Evolutionary conservation across 129 eudicot genomes (phyloP).

Genomic region (Tanacetum coccineum): DNA sequence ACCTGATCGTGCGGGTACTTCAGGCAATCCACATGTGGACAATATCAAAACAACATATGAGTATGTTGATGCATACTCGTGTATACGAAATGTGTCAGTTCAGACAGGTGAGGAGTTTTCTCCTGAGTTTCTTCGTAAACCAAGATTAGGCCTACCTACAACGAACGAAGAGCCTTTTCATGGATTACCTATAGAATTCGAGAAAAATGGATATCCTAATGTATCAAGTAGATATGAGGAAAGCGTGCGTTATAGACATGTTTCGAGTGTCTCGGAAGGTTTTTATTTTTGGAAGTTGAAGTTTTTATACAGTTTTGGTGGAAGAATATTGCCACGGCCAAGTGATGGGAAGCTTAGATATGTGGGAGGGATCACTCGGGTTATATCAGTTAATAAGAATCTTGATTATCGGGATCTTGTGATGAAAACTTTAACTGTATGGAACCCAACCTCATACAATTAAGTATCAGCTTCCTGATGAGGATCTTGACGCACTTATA

Average conservation of each 20-base stretch:
- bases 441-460: too few relatives aligned
- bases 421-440: too few relatives aligned
- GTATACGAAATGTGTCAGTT: slow-evolving; percentile 40
- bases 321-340: too few relatives aligned
- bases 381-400: too few relatives aligned
- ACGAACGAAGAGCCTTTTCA: not conserved
- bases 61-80: slow-evolving; percentile 29
- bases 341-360: too few relatives aligned
- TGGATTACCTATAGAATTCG: slow-evolving; percentile 20
- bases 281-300: slow-evolving; percentile 39
- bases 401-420: too few relatives aligned
- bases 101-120: slow-evolving; percentile 34
- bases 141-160: too few relatives aligned
- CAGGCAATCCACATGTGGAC: not conserved
- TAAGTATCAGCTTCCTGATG: too few relatives aligned
- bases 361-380: too few relatives aligned
- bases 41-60: not conserved
- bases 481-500: too few relatives aligned
- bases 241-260: slow-evolving; percentile 13
- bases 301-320: slow-evolving; percentile 62
- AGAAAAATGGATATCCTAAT: slow-evolving; percentile 17
- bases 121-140: too few relatives aligned
- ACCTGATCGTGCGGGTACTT: not conserved
- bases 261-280: slow-evolving; percentile 26
- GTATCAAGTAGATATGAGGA: slow-evolving; percentile 1